Percentiles rank a stretch among this genome's conserved stretches.
These are phyloP conservation scores for Paracamarosporium sp. DNA, from an alignment of 2,329 filamentous ascomycete genomes.

Conservation along the genomic window DNA sequence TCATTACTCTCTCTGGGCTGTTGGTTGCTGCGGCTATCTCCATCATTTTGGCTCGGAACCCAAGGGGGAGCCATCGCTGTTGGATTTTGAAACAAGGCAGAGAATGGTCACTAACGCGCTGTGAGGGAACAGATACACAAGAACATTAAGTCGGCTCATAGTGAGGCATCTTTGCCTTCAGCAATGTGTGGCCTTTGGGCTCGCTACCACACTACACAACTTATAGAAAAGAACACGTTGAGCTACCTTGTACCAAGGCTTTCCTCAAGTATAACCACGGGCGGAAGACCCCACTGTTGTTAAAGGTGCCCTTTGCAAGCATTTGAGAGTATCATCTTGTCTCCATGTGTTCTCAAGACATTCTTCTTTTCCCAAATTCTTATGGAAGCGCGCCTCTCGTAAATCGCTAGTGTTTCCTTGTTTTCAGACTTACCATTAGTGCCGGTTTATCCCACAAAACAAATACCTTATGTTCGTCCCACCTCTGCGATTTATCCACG, in stretches of 20 bases:
- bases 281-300: too few relatives aligned
- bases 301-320: too few relatives aligned
- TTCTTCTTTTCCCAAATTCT: too few relatives aligned
- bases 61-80: too few relatives aligned
- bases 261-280: not conserved
- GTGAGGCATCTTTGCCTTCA: not conserved
- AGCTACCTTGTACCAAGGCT: not conserved
- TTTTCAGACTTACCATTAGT: conserved; percentile 27
- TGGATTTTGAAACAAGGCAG: too few relatives aligned
- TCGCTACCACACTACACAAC: not conserved
- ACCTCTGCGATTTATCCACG: conserved; percentile 17
- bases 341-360: not conserved
- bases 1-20: too few relatives aligned
- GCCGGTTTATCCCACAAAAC: conserved; percentile 39
- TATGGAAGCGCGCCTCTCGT: not conserved
- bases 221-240: not conserved
- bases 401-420: not conserved
- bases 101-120: too few relatives aligned
- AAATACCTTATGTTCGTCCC: conserved; percentile 37
- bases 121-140: too few relatives aligned
- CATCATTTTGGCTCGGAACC: too few relatives aligned
- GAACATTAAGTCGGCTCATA: not conserved
- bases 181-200: not conserved
- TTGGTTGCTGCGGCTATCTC: too few relatives aligned
- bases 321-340: not conserved